Evolutionary conservation across 306 rosid genomes (phyloP).

Genomic region (Cicer arietinum): DNA sequence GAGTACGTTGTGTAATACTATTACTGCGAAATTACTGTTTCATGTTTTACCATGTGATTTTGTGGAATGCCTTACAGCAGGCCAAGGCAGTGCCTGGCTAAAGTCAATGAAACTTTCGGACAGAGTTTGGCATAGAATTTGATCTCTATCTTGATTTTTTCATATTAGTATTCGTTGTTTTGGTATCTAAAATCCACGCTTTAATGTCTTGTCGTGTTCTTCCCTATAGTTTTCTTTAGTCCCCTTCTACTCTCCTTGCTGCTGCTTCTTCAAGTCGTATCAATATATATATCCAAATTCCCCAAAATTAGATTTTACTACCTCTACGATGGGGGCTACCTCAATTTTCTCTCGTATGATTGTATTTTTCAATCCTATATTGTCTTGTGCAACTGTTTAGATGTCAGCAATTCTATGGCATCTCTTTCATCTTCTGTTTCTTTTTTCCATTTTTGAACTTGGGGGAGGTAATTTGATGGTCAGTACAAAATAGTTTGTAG

Average conservation of each 20-base stretch:
- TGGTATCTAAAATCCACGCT: not conserved
- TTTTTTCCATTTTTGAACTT: not conserved
- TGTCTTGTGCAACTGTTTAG: too few relatives aligned
- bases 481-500: not conserved
- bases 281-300: not conserved
- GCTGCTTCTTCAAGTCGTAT: not conserved
- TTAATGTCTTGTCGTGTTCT: not conserved
- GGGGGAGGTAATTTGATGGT: not conserved
- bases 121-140: not conserved
- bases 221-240: slow-evolving; percentile 5
- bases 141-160: slow-evolving; percentile 1
- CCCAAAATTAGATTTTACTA: not conserved
- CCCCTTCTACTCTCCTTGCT: not conserved
- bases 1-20: slow-evolving; percentile 7
- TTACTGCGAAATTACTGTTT: slow-evolving; percentile 23
- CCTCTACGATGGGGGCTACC: not conserved
- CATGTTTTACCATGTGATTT: slow-evolving; percentile 34
- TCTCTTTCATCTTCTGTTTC: slow-evolving; percentile 1
- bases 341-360: not conserved
- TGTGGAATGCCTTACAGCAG: slow-evolving; percentile 26
- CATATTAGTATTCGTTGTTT: not conserved
- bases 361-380: too few relatives aligned
- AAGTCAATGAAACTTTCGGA: not conserved
- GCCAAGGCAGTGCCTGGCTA: slow-evolving; percentile 26
- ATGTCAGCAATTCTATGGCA: too few relatives aligned